These are phyloP conservation scores for Xylariaceae sp. DNA, from an alignment of 2,329 filamentous ascomycete species.

Conservation along the genomic window DNA sequence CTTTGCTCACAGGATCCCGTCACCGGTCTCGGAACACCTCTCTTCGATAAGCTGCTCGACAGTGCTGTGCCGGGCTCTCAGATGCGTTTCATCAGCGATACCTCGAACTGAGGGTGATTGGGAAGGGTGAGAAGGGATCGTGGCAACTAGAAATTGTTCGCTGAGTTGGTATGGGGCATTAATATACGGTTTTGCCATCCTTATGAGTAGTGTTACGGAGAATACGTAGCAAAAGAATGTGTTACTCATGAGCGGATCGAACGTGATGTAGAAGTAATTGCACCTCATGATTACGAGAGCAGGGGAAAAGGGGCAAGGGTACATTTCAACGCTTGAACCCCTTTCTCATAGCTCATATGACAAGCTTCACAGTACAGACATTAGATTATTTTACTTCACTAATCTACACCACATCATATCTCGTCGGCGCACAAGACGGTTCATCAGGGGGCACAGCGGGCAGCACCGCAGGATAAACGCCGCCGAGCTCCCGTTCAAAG, in stretches of 20 bases:
- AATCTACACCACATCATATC: background rate
- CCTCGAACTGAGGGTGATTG: background rate
- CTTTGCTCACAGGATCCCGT: slow-evolving; percentile 18
- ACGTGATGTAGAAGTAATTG: no score
- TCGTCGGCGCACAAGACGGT: slow-evolving; percentile 24
- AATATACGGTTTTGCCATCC: no score
- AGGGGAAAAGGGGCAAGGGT: no score
- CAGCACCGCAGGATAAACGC: slow-evolving; percentile 31
- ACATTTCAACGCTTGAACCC: no score
- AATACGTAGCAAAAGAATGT: no score
- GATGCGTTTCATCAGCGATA: background rate
- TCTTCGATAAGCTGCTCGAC: slow-evolving; percentile 35
- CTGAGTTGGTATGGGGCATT: background rate
- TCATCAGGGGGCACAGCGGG: slow-evolving; percentile 38
- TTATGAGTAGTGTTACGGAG: no score
- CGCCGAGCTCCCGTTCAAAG: slow-evolving; percentile 19
- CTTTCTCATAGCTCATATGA: no score
- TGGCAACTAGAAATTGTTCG: background rate
- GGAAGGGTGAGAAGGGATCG: background rate
- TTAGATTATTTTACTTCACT: no score
- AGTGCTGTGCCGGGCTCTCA: slow-evolving; percentile 15
- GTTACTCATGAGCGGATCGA: no score
- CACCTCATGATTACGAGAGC: no score
- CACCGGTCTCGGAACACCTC: slow-evolving; percentile 42
- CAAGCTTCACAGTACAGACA: no score